phyloP scores from a whole-genome alignment of 2,329 filamentous ascomycete species.

The Beauveria rudraprayagi region DNA sequence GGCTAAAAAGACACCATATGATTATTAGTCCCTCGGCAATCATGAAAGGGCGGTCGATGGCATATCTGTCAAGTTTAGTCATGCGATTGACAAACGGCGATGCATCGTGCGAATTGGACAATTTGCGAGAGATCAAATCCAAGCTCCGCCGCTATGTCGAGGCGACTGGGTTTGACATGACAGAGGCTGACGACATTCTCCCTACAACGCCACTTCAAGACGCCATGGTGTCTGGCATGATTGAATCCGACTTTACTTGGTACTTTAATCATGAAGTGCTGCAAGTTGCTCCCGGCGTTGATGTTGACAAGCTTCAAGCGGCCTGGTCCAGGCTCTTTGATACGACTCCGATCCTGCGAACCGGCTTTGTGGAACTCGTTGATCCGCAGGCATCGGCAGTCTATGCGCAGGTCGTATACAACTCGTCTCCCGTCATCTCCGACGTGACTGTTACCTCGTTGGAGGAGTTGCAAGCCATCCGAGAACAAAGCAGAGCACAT shows the following conservation, averaged over 20 bases:
- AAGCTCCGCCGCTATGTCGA: background rate
- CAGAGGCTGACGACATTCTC: constrained; percentile 48
- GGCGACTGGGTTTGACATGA: background rate
- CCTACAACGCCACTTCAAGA: constrained; percentile 82
- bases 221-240: constrained; percentile 75
- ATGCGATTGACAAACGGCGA: constrained; percentile 10
- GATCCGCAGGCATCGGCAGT: constrained; percentile 45
- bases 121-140: background rate
- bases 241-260: constrained; percentile 60
- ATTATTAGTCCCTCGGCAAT: constrained; percentile 65
- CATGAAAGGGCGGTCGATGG: constrained; percentile 64
- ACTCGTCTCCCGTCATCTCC: constrained; percentile 16
- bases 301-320: constrained; percentile 46
- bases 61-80: constrained; percentile 33
- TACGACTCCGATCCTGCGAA: constrained; percentile 64
- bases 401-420: constrained; percentile 41
- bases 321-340: constrained; percentile 57
- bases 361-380: constrained; percentile 60
- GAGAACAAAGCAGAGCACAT: background rate
- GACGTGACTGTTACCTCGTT: constrained; percentile 19
- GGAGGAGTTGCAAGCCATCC: constrained; percentile 27
- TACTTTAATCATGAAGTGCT: constrained; percentile 86
- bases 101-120: background rate
- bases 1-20: constrained; percentile 54
- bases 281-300: constrained; percentile 44